Evolutionary conservation across 768 basidiomycete genomes (phyloP).

Genomic region (Suillus cothurnatus): DNA sequence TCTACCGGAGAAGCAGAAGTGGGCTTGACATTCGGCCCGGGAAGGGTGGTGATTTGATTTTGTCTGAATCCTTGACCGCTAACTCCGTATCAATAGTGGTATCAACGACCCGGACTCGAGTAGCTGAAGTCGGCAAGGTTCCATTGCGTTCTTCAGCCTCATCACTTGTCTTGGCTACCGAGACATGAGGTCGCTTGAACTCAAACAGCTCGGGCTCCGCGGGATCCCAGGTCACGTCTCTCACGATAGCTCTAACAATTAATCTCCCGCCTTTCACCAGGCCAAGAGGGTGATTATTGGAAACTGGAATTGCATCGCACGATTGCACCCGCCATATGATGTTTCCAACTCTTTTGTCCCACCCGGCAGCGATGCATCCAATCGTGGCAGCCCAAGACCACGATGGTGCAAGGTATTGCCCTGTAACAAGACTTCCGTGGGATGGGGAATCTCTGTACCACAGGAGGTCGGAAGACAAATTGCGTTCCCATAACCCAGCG

Average conservation of each 20-base stretch:
- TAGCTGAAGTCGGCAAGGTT: not conserved
- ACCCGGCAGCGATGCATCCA: not conserved
- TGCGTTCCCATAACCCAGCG: slow-evolving; percentile 12
- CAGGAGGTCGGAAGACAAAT: slow-evolving; percentile 7
- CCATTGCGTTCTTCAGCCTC: not conserved
- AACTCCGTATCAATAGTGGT: not conserved
- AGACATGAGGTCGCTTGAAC: not conserved
- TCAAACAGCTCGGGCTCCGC: slow-evolving; percentile 5
- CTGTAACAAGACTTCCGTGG: not conserved
- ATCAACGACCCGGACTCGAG: not conserved
- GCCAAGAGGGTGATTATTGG: slow-evolving; percentile 6
- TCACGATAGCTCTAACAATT: slow-evolving; percentile 5
- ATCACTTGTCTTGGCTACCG: not conserved
- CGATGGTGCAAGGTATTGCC: slow-evolving; percentile 6
- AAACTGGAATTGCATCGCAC: slow-evolving; percentile 2
- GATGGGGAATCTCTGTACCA: not conserved
- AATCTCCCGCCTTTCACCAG: slow-evolving; percentile 7
- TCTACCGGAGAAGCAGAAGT: not conserved
- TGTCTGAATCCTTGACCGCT: not conserved
- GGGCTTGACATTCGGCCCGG: not conserved
- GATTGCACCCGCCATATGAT: slow-evolving; percentile 2
- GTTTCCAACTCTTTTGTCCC: not conserved
- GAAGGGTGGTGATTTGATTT: not conserved
- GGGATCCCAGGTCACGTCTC: slow-evolving; percentile 7
- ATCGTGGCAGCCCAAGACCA: slow-evolving; percentile 14